Base-by-base conservation (phyloP, 2,329 filamentous ascomycete genomes). In the Trichoderma afroharzianum region DNA sequence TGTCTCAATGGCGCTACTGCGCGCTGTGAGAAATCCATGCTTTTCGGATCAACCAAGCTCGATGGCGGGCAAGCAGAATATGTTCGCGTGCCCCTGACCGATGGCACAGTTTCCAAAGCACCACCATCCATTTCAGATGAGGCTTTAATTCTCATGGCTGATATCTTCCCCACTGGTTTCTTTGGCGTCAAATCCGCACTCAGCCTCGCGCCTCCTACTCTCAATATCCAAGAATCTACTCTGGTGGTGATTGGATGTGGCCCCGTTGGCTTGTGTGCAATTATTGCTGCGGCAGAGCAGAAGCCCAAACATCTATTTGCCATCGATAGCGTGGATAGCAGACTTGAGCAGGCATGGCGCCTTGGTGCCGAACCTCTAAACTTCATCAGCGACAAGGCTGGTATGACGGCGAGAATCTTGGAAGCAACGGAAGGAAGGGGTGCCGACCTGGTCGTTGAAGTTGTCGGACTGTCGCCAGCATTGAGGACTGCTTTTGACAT, bases 111-210 rank as follows among this genome's bases (percentile, higher is more conserved):
- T n/a, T 87, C 94, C 78, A 91, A 91, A 77, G 91, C 93, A 0
- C 81, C 88, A 2, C 88, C 87, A 9, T 77, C 75, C n/a, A 91
- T 97, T 71, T 88, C 91, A 24, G 91, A 95, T 75, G 88, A 92
- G 74, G 90, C 90, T 43, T 85, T 97, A 63, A 90, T 97, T 7
- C 86, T 97, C 30, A 97, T 97, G 94, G 94, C 93, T 18, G 94
- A 97, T 78, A 97, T 97, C 76, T 97, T 96, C 81, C 94, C 94
- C 1, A 93, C 91, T 0, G 93, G 95, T 8, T 97, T 90, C 82
- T 97, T 95, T 76, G 94, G 93, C 7, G 93, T 93, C 5, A 86
- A 87, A 71, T 96, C 94, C 77, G 95, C 90, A 7, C 91, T 97
- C 80, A 88, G 88, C 71, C 82, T 91, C 77, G 85, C 91, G 50